phyloP scores from a whole-genome alignment of 2,329 filamentous ascomycete genomes.

The Thielaviopsis ethacetica region DNA sequence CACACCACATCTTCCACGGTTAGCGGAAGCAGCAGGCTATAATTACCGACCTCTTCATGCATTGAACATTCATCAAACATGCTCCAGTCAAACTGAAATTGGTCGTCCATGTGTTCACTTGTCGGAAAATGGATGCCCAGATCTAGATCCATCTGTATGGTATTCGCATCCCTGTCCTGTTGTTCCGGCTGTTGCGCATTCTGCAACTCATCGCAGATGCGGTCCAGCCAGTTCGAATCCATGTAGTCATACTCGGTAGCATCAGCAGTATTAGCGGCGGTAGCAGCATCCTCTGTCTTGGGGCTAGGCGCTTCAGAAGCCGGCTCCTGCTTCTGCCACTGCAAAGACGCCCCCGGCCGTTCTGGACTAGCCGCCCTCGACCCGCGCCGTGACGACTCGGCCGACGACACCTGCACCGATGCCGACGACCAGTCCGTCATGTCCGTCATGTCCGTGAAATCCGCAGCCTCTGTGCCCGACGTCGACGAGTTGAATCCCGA shows the following conservation, averaged over 20 bases:
- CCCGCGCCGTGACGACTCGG: not conserved
- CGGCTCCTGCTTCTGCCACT: not conserved
- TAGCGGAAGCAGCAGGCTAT: not conserved
- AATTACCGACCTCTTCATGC: not conserved
- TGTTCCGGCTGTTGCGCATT: not conserved
- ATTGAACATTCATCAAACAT: not conserved
- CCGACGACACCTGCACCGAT: not conserved
- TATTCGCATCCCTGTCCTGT: not conserved
- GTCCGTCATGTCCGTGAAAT: not conserved
- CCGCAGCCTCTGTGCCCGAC: not conserved
- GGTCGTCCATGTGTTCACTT: not conserved
- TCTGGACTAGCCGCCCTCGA: not conserved
- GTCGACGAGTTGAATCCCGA: not conserved
- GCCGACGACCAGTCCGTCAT: not conserved
- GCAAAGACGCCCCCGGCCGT: not conserved
- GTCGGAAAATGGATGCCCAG: not conserved
- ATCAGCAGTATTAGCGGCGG: not conserved
- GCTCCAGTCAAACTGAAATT: not conserved
- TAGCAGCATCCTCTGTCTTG: not conserved
- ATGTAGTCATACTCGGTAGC: not conserved
- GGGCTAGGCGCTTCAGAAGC: not conserved
- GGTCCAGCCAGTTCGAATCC: not conserved
- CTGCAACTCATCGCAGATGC: not conserved
- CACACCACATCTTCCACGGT: not conserved
- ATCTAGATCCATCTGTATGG: not conserved